phyloP scores from a whole-genome alignment of 352 stramenopile genomes.

The Elongisporangium undulatum region DNA sequence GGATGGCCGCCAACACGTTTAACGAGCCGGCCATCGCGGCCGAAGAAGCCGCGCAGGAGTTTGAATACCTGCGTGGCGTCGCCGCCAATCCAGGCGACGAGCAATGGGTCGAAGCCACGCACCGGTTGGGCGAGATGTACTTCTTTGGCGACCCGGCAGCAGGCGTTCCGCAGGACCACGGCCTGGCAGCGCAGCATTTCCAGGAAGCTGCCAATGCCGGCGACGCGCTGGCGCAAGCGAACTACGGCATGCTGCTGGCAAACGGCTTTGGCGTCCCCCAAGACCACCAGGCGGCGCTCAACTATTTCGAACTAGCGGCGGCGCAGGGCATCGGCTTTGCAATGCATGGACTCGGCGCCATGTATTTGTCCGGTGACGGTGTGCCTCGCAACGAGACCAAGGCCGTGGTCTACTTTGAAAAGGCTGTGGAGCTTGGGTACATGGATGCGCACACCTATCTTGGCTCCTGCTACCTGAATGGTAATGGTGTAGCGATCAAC shows the following conservation, averaged over 20 bases:
- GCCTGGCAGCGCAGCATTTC: constrained; percentile 51
- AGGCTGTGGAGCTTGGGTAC: constrained; percentile 51
- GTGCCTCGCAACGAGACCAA: constrained; percentile 57
- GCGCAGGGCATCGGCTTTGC: constrained; percentile 56
- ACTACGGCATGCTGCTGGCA: constrained; percentile 67
- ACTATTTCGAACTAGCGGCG: constrained; percentile 57
- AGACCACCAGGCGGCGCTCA: constrained; percentile 50
- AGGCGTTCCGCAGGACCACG: constrained; percentile 43
- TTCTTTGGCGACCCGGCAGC: constrained; percentile 67
- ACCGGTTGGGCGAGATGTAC: constrained; percentile 64
- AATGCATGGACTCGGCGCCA: constrained; percentile 53
- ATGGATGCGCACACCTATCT: constrained; percentile 67
- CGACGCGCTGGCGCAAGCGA: constrained; percentile 58
- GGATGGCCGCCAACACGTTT: constrained; percentile 14
- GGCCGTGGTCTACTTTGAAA: constrained; percentile 55
- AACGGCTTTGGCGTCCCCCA: constrained; percentile 57
- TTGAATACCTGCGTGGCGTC: constrained; percentile 63
- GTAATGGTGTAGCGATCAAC: constrained; percentile 43
- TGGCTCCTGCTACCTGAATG: constrained; percentile 59
- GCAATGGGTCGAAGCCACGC: constrained; percentile 48
- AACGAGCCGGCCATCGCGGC: constrained; percentile 17
- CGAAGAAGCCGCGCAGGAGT: constrained; percentile 39
- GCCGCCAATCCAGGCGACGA: constrained; percentile 58
- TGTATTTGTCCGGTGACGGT: constrained; percentile 52
- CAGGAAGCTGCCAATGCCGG: constrained; percentile 60